Base-by-base conservation (phyloP, 164 flowering plant species). In the Brasenia schreberi region DNA sequence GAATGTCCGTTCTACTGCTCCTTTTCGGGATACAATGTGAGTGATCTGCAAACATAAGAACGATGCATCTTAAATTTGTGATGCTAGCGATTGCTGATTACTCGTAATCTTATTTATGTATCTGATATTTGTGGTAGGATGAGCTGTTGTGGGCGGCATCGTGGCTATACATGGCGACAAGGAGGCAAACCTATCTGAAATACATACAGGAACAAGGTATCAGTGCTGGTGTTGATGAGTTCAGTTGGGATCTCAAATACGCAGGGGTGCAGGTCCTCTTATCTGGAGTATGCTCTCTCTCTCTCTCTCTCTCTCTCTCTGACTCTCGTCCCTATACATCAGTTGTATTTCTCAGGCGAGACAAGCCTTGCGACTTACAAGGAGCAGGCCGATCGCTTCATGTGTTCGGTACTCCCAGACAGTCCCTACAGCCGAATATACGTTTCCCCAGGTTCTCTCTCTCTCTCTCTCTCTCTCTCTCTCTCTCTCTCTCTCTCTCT, bases 1-100 rank as follows among this genome's bases (percentile, higher is more conserved):
- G 97, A 90, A 71, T 89, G 98, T 83, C 98, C 97, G 23, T 89
- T 89, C 76, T 90, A 94, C 66, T 90, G 97, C 83, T 89, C 97
- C n/a, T 78, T 16, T 70, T 90, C 98, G 0, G 96, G 98, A 70
- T 90, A 76, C 43, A 85, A 93, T 73, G 98, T 92, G 83, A 77
- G 53, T 61, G 16, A 33, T 33, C 39, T 33, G 39, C 39, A 33
- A 33, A 33, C 39, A 33, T 33, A 33, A 33, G 39, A 33, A 33
- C 39, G 39, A 33, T 33, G 39, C 39, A 33, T 33, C 39, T 33
- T 33, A 33, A 33, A 33, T 33, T 33, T 4, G 39, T 33, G 39
- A 33, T 33, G 27, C 27, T 23, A 23, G 27, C 39, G 2, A 33
- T 33, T 33, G 39, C 4, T 33, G 39, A 3, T 33, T 33, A 33